Evolutionary conservation across 768 basidiomycete genomes (phyloP), one percentile per base, ranked within the genome.

Genomic region (Serpula lacrymans): DNA sequence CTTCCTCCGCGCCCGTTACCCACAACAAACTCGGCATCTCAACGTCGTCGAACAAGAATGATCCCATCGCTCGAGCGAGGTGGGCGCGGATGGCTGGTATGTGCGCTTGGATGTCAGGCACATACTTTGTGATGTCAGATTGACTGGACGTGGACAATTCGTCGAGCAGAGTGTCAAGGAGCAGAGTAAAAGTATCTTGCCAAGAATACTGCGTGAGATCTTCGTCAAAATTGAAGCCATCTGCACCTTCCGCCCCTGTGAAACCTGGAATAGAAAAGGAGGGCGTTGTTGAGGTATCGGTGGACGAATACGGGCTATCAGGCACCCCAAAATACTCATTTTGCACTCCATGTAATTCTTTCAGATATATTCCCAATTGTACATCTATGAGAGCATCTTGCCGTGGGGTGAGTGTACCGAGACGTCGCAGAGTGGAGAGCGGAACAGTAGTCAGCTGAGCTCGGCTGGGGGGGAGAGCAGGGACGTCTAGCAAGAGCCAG

Each of bases 291-390:
- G 48, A 40, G 33, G 44, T 31, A n/a, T 53, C 52, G 21, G n/a
- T 37, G 9, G 43, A 27, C n/a, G 65, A 60, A 16, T 52, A 58
- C 5, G 44, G 46, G 8, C 37, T 37, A 7, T 44, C 30, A 13
- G 80, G 80, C 3, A 68, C 50, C 3, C 86, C 86, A 48, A 78
- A 88, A 78, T 79, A 87, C 52, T 88, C 83, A 63, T 84, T 86
- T 53, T 83, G 80, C n/a, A 84, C 70, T 9, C 59, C 68, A 51
- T 88, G 86, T n/a, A 86, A 63, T 42, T 78, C 70, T 5, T 74
- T 75, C 26, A 88, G 70, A 50, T 76, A 68, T 24, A 68, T 58
- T 6, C 86, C 87, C 2, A 85, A 63, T 38, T 71, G 65, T n/a
- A 83, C 67, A 42, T 87, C 80, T 41, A 87, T 51, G 14, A 70